Base-by-base conservation (phyloP, 1,139 yeast genomes). In the Meyerozyma guilliermondii region DNA sequence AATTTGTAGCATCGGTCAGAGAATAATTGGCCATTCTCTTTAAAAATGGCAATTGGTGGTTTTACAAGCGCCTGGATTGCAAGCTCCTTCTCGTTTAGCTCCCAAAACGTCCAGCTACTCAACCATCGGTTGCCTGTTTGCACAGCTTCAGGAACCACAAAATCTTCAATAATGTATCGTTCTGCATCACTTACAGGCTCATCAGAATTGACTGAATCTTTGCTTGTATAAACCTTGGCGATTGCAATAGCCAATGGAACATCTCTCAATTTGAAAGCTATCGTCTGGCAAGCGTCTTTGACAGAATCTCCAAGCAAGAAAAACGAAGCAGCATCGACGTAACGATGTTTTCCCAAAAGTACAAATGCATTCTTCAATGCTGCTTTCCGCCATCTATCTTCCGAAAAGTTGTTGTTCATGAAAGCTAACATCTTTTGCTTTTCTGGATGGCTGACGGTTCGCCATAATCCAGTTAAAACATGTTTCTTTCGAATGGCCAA, bases 331-430 rank as follows among this genome's bases (percentile, higher is more conserved):
- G 98, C 95, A 61, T 91, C 95, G 56, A 78, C 64, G 55, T 76
- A 87, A 36, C 98, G 68, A 59, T 89, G 98, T 55, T 88, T 87
- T 44, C 98, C 89, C 48, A 92, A 62, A 36, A 92, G 66, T 0
- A 89, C 98, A 68, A 80, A 92, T 0, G 98, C 98, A 63, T 92
- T 92, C 56, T 92, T 92, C 55, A 80, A 65, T 0, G 98, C 97
- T 0, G 97, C 96, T 0, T 87, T 76, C 51, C 71, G 76, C 96
- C 97, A 91, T 40, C 96, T 68, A 9, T 76, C 71, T 43, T 80
- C 77, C 1, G 65, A 66, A 56, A 91, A 92, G 58, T 94, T 94
- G 56, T 91, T 84, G 17, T 72, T 70, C 53, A 92, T 66, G 52
- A 92, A 84, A 53, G 75, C 82, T 42, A 88, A 53, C 79, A 92